Percentiles rank a stretch among this genome's conserved stretches.
These are phyloP conservation scores for Calcarisporium arbuscula DNA, from an alignment of 2,329 filamentous ascomycete genomes.

Conservation along the genomic window DNA sequence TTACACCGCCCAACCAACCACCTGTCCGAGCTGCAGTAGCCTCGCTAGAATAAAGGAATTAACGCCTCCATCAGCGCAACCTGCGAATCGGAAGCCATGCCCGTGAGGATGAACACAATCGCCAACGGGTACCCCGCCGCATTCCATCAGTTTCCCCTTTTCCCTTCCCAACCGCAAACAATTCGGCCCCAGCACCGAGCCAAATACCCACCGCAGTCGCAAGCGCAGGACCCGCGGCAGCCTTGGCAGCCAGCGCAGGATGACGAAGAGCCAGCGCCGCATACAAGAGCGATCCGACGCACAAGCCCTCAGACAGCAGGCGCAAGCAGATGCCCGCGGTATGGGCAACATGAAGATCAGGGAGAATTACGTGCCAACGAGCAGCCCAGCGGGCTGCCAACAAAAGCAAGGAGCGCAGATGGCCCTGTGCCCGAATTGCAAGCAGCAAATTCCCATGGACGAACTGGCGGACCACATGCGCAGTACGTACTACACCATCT, in stretches of 20 bases:
- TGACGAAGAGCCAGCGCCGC: conserved; percentile 56
- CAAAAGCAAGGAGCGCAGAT: conserved; percentile 59
- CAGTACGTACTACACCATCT: conserved; percentile 45
- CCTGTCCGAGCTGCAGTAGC: conserved; percentile 89
- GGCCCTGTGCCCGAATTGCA: conserved; percentile 86
- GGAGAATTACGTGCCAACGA: conserved; percentile 85
- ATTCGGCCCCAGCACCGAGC: too few relatives aligned
- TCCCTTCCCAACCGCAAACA: conserved; percentile 39
- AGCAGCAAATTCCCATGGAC: conserved; percentile 77
- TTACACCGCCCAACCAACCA: conserved; percentile 87
- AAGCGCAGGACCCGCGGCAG: conserved; percentile 23
- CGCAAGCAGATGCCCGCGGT: conserved; percentile 69
- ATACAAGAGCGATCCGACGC: conserved; percentile 58
- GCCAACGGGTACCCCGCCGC: conserved; percentile 40
- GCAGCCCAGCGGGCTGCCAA: conserved; percentile 73
- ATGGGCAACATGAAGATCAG: conserved; percentile 79
- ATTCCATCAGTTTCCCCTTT: conserved; percentile 31
- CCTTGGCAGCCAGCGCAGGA: conserved; percentile 41
- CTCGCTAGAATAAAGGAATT: conserved; percentile 90
- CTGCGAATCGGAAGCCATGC: conserved; percentile 92
- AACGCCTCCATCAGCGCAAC: conserved; percentile 78
- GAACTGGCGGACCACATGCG: conserved; percentile 91
- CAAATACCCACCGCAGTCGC: conserved; percentile 32
- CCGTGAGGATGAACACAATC: conserved; percentile 55
- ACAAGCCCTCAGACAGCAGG: conserved; percentile 62